A percentile compares a stretch with the other conserved stretches of the same genome.
Conservation (phyloP, 2,329 filamentous ascomycete species). For the Sphaerostilbella broomeana region DNA sequence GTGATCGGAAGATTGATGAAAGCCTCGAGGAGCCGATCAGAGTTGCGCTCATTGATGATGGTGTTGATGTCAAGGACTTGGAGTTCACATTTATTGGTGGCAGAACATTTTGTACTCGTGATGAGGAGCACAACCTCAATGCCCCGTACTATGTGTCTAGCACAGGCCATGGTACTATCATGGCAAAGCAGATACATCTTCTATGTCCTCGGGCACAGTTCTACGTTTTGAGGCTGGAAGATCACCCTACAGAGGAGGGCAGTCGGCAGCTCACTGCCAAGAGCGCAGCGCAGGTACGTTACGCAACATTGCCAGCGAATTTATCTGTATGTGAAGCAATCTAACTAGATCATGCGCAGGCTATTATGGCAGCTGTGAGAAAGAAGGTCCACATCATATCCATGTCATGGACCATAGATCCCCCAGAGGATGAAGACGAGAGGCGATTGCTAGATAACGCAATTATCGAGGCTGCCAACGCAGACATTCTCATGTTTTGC, state of each 20-base stretch:
- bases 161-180: slow-evolving; percentile 22
- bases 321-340: neutral
- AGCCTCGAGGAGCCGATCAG: slow-evolving; percentile 20
- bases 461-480: slow-evolving; percentile 19
- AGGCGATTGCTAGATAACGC: slow-evolving; percentile 21
- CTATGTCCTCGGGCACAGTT: slow-evolving; percentile 22
- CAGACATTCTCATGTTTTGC: slow-evolving; percentile 34
- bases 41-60: slow-evolving; percentile 35
- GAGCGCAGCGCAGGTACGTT: slow-evolving; percentile 23
- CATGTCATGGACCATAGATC: slow-evolving; percentile 32
- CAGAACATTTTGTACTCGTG: slow-evolving; percentile 20
- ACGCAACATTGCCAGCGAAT: neutral
- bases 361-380: slow-evolving; percentile 24
- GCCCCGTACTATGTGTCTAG: slow-evolving; percentile 25
- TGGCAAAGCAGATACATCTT: slow-evolving; percentile 22
- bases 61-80: slow-evolving; percentile 27
- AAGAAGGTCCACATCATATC: slow-evolving; percentile 30
- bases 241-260: slow-evolving; percentile 9
- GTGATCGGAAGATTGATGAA: slow-evolving; percentile 8
- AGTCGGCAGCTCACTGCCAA: slow-evolving; percentile 9
- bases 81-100: slow-evolving; percentile 22
- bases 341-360: slow-evolving; percentile 16
- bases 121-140: slow-evolving; percentile 15
- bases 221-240: slow-evolving; percentile 16
- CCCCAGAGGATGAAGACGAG: slow-evolving; percentile 14